A percentile compares a stretch with the other conserved stretches of the same genome.
phyloP scores from a whole-genome alignment of 805 yeast genomes.

The Starmerella apicola region DNA sequence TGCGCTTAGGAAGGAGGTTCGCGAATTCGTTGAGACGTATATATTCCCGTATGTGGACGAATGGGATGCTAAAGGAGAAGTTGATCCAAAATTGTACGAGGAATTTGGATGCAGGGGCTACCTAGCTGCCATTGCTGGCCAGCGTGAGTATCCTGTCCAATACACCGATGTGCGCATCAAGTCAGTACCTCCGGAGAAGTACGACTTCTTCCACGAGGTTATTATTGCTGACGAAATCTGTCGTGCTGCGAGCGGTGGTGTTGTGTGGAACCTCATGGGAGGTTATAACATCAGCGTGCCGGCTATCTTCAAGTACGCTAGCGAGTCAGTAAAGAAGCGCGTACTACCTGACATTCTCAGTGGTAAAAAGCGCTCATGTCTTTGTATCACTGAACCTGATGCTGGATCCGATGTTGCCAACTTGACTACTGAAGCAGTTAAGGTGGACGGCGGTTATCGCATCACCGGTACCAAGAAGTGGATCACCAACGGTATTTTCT shows the following conservation, averaged over 20 bases:
- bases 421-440: constrained; percentile 29
- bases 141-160: constrained; percentile 27
- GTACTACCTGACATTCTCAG: constrained; percentile 29
- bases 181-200: constrained; percentile 29
- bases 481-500: constrained; percentile 35
- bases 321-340: constrained; percentile 26
- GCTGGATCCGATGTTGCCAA: constrained; percentile 36
- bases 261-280: constrained; percentile 31
- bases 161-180: constrained; percentile 28
- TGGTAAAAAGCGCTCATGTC: constrained; percentile 31
- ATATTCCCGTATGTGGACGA: constrained; percentile 33
- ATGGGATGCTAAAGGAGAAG: constrained; percentile 32
- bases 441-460: constrained; percentile 30
- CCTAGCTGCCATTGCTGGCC: constrained; percentile 31
- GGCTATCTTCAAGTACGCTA: constrained; percentile 29
- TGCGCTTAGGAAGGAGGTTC: constrained; percentile 31
- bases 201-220: constrained; percentile 32
- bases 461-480: constrained; percentile 35
- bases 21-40: constrained; percentile 30
- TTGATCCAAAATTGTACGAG: constrained; percentile 25
- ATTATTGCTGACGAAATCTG: constrained; percentile 30
- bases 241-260: constrained; percentile 33
- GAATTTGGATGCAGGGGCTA: constrained; percentile 32
- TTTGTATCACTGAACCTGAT: constrained; percentile 35
- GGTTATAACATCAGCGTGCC: constrained; percentile 34